phyloP scores from a whole-genome alignment of 225 moss, liverwort and hornwort species.

The Sphagnum contortum region DNA sequence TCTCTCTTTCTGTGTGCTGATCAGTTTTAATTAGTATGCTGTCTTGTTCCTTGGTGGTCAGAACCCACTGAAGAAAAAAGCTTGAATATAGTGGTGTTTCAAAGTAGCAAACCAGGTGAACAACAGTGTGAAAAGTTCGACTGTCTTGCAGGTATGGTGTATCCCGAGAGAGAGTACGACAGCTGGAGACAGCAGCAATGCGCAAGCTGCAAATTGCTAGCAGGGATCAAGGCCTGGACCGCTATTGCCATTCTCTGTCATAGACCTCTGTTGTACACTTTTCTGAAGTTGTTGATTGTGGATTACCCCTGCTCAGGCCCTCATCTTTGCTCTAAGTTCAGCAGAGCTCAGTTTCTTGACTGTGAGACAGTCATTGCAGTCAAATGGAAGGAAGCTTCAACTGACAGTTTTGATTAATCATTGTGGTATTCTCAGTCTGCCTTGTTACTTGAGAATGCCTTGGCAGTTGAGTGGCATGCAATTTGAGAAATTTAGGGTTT shows the following conservation, averaged over 20 bases:
- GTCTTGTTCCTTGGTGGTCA: background rate
- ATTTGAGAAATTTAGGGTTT: too few relatives aligned
- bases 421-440: background rate
- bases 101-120: too few relatives aligned
- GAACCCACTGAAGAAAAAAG: too few relatives aligned
- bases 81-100: too few relatives aligned
- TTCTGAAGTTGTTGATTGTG: too few relatives aligned
- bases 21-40: background rate
- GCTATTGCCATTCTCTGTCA: conserved; percentile 41
- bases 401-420: background rate
- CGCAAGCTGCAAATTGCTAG: conserved; percentile 57
- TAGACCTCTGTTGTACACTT: background rate
- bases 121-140: too few relatives aligned
- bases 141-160: conserved; percentile 45
- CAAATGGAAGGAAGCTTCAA: background rate
- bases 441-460: too few relatives aligned
- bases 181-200: conserved; percentile 64
- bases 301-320: too few relatives aligned
- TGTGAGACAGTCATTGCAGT: conserved; percentile 23
- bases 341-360: background rate
- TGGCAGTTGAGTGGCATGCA: too few relatives aligned
- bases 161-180: conserved; percentile 56
- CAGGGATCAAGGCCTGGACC: conserved; percentile 55
- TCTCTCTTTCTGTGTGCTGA: background rate
- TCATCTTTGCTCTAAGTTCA: too few relatives aligned